Base-by-base conservation (phyloP, 192 early-diverging fungal genomes). In the Umbelopsis isabellina region DNA sequence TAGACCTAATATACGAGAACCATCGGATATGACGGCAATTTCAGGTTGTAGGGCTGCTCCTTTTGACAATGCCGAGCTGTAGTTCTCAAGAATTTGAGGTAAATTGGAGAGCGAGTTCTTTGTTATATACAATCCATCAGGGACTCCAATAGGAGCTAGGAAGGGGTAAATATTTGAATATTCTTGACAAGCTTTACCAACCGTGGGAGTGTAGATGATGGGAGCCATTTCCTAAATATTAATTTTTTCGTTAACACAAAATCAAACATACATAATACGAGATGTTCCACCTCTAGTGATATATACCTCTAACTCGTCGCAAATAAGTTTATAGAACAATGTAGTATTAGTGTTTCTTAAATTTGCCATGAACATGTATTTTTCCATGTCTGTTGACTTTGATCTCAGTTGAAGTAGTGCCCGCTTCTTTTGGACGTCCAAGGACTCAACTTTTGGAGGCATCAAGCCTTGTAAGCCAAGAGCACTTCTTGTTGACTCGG, bases 21-120 rank as follows among this genome's bases (percentile, higher is more conserved):
- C 94, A 79, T 98, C 96, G 8, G 96, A 95, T 66, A 98, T 91
- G 46, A 98, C 96, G 23, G 90, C 86, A 50, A 94, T 94, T 76
- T 94, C 87, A 25, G 88, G 88, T 33, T 79, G 78, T 18, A 80
- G 66, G 25, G 74, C 74, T 15, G 72, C 77, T 4, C 76, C 68
- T 65, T 86, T 82, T 47, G 88, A 86, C 35, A 83, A 82, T 49
- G 85, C 81, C n/a, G 85, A 83, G 45, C 78, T 84, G 86, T 94
- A 97, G 83, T 93, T 92, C 66, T 80, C 81, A 44, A 97, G 87
- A 73, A 95, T 87, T 73, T 93, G 83, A 65, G 82, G 86, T 61
- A 98, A 78, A 77, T 92, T 86, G 71, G 87, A 89, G 64, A 91
- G 81, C 72, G 95, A 90, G 51, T 89, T 85, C 45, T 94, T 77